These are phyloP conservation scores for Tillandsia leiboldiana DNA, from an alignment of 176 grass and related monocot species.

Conservation along the genomic window DNA sequence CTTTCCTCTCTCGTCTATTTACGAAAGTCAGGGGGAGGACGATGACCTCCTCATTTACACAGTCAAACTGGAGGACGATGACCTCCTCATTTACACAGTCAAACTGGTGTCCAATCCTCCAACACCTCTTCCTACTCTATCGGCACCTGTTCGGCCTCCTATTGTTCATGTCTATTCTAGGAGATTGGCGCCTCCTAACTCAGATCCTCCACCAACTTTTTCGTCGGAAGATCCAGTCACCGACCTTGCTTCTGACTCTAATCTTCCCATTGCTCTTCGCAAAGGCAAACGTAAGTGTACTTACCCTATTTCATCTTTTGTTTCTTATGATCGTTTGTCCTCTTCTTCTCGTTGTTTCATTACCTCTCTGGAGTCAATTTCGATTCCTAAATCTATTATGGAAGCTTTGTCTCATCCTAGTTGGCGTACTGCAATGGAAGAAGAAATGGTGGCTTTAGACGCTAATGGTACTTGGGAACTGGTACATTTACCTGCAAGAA, in stretches of 20 bases:
- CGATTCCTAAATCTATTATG: background rate
- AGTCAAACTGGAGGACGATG: background rate
- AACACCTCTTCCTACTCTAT: background rate
- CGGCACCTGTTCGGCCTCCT: background rate
- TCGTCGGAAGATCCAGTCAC: background rate
- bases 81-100: background rate
- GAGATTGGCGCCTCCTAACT: background rate
- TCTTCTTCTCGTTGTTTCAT: background rate
- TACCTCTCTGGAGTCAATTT: background rate
- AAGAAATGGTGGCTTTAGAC: background rate
- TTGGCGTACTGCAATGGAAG: background rate
- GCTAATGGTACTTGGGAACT: background rate
- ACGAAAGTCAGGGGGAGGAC: background rate
- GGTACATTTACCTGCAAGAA: background rate
- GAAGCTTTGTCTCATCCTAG: slow-evolving; percentile 4
- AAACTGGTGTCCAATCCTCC: background rate
- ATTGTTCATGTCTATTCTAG: background rate
- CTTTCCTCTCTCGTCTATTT: background rate
- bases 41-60: too few species aligned
- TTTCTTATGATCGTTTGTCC: background rate
- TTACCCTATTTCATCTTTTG: background rate
- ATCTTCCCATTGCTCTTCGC: background rate
- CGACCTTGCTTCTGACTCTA: background rate
- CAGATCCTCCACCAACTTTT: background rate
- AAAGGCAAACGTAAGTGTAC: background rate